phyloP scores from a whole-genome alignment of 1,284 basidiomycete species.

The Leccinum olivaceoglutinosum region DNA sequence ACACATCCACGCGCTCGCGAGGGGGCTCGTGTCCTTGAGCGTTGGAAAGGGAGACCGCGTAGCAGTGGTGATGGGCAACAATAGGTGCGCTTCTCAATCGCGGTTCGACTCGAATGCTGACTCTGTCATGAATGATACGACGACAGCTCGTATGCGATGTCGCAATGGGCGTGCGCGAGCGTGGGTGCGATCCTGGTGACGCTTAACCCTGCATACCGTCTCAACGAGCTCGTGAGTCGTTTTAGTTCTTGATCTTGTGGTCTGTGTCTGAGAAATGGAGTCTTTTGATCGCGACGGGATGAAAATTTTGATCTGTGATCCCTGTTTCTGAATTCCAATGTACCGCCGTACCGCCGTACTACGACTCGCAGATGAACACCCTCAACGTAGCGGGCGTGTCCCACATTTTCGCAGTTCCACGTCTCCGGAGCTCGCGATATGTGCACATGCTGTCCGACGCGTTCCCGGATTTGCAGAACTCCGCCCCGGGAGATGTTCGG shows the following conservation, averaged over 20 bases:
- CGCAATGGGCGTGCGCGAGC: constrained; percentile 81
- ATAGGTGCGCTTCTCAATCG: constrained; percentile 45
- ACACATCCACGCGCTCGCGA: constrained; percentile 63
- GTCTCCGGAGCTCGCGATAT: constrained; percentile 62
- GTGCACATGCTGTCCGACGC: constrained; percentile 51
- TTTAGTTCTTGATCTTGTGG: neutral
- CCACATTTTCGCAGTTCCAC: constrained; percentile 70
- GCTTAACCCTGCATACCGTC: constrained; percentile 76
- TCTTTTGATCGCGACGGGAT: neutral
- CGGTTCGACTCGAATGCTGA: neutral
- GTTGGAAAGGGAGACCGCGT: constrained; percentile 76
- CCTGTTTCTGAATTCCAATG: neutral
- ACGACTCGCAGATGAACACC: constrained; percentile 44
- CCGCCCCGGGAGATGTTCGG: constrained; percentile 52
- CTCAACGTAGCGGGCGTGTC: constrained; percentile 65
- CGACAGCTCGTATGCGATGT: constrained; percentile 65
- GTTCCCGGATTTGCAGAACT: constrained; percentile 53
- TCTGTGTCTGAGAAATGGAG: neutral
- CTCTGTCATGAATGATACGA: neutral
- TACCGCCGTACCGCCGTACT: constrained; percentile 18
- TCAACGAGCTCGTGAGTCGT: constrained; percentile 59
- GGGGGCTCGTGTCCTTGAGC: constrained; percentile 66
- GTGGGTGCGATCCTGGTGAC: constrained; percentile 79
- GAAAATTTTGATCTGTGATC: neutral
- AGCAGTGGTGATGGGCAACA: constrained; percentile 80